These are phyloP conservation scores for Licmophora abbreviata DNA, from an alignment of 108 stramenopile species.

Conservation along the genomic window DNA sequence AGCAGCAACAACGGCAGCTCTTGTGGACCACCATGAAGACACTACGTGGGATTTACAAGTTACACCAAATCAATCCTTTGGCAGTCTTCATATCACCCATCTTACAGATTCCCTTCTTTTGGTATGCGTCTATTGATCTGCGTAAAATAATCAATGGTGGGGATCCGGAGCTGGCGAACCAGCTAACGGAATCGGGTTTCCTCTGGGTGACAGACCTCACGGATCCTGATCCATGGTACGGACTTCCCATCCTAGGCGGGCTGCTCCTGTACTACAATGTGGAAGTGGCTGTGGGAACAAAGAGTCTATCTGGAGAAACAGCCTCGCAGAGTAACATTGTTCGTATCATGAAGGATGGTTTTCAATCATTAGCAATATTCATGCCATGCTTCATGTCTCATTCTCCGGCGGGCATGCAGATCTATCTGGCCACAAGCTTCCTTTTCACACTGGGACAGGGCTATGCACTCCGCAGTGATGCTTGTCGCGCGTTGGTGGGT, in stretches of 20 bases:
- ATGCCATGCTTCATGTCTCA: conserved; percentile 83
- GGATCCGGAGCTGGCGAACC: conserved; percentile 71
- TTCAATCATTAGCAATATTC: conserved; percentile 76
- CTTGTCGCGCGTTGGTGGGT: conserved; percentile 39
- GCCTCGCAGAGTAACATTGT: conserved; percentile 55
- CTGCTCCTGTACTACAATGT: conserved; percentile 68
- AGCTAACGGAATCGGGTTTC: conserved; percentile 54
- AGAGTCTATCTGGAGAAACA: conserved; percentile 53
- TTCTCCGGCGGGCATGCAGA: conserved; percentile 70
- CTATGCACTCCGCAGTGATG: conserved; percentile 56
- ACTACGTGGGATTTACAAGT: conserved; percentile 45
- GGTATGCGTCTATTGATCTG: conserved; percentile 70
- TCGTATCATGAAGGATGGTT: conserved; percentile 58
- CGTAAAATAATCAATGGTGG: conserved; percentile 73
- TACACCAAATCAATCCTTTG: conserved; percentile 65
- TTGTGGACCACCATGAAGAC: conserved; percentile 41
- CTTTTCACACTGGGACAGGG: conserved; percentile 70
- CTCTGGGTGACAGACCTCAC: conserved; percentile 77
- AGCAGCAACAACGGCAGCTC: conserved; percentile 25
- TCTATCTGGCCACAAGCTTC: conserved; percentile 72
- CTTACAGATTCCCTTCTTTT: conserved; percentile 74
- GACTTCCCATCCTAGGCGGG: conserved; percentile 68
- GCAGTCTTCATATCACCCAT: conserved; percentile 68
- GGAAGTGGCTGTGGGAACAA: conserved; percentile 68
- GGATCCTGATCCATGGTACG: conserved; percentile 85